A percentile compares a stretch with the other conserved stretches of the same genome.
Evolutionary conservation across 2,329 filamentous ascomycete species (phyloP).

Genomic region (Fonsecaea monophora): DNA sequence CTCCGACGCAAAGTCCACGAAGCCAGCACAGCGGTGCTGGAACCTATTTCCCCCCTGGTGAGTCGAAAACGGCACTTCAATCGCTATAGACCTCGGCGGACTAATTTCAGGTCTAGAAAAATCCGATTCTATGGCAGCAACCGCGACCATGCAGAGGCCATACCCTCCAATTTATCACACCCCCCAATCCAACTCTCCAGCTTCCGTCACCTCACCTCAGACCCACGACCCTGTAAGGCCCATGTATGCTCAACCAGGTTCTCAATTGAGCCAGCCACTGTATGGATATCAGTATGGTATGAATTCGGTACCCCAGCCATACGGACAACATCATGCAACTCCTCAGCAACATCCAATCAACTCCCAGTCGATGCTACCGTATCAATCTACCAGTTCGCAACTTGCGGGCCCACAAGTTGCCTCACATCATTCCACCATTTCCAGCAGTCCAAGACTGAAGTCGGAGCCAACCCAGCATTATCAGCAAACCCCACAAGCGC

Average conservation of each 20-base stretch:
- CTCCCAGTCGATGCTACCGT: conserved; percentile 62
- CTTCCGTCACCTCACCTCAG: conserved; percentile 87
- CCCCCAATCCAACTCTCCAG: conserved; percentile 92
- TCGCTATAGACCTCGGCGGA: neutral
- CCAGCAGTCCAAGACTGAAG: conserved; percentile 61
- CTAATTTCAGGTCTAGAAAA: conserved; percentile 63
- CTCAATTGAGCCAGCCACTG: conserved; percentile 82
- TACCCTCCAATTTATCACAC: conserved; percentile 93
- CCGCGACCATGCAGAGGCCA: conserved; percentile 69
- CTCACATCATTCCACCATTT: conserved; percentile 62
- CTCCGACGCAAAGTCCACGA: conserved; percentile 80
- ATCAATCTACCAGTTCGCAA: conserved; percentile 53
- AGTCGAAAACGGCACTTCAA: conserved; percentile 48
- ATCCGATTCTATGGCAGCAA: conserved; percentile 70
- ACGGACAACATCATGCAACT: conserved; percentile 61
- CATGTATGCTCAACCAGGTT: conserved; percentile 80
- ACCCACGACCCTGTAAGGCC: conserved; percentile 82
- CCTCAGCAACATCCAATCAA: conserved; percentile 64
- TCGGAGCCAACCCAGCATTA: conserved; percentile 35
- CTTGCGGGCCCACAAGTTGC: conserved; percentile 52
- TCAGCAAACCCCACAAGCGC: conserved; percentile 47
- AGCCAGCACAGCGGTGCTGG: conserved; percentile 80
- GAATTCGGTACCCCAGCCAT: conserved; percentile 62
- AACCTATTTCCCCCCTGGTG: conserved; percentile 87
- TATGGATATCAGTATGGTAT: conserved; percentile 66